Conservation (phyloP, 2,329 filamentous ascomycete genomes). For the Tolypocladium tropicale region DNA sequence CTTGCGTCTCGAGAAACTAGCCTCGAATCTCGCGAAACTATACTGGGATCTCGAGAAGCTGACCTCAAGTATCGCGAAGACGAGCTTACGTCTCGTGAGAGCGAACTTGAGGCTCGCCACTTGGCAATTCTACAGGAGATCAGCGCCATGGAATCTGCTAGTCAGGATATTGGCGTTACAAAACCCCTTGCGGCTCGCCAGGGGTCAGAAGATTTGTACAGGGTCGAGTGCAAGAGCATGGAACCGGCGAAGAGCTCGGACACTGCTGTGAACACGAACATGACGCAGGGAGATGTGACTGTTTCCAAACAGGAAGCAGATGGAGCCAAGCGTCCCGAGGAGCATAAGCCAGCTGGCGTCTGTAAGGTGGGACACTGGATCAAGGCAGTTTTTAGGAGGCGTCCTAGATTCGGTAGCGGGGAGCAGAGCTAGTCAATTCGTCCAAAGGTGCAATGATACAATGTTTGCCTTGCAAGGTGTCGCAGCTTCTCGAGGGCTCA, state of each 20-base stretch:
- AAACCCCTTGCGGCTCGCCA: background rate
- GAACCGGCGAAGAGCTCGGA: background rate
- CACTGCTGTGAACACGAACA: too few species aligned
- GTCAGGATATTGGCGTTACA: background rate
- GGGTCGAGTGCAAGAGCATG: background rate
- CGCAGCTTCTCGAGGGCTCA: too few species aligned
- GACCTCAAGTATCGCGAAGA: background rate
- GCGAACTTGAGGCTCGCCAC: conserved; percentile 1
- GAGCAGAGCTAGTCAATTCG: too few species aligned
- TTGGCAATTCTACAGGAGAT: background rate
- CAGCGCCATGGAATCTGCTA: background rate
- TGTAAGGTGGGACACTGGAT: background rate
- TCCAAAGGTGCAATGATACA: too few species aligned
- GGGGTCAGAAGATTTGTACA: background rate
- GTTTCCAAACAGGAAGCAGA: background rate
- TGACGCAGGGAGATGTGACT: background rate
- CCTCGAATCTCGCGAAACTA: background rate
- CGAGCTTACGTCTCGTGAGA: too few species aligned
- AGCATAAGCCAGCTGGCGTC: background rate
- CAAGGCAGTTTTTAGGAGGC: background rate
- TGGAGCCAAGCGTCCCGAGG: background rate
- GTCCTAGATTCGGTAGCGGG: background rate
- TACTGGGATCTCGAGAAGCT: conserved; percentile 1
- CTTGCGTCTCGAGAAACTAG: background rate
- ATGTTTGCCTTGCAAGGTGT: too few species aligned